Conservation (phyloP, 1,284 basidiomycete species). For the Boletus mariae region DNA sequence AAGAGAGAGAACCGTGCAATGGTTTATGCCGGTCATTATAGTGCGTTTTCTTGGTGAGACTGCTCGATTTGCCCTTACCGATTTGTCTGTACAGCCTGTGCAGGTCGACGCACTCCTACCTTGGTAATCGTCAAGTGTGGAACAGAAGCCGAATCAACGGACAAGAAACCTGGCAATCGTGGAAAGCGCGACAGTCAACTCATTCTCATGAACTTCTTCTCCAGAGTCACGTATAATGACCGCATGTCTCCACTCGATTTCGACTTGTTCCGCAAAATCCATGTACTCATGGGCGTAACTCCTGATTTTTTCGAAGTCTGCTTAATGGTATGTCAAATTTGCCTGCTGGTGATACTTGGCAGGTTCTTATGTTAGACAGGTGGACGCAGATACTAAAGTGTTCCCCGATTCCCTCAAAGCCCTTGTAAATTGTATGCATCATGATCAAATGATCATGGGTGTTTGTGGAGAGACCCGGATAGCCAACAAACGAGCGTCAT, state of each 20-base stretch:
- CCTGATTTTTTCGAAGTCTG: conserved; percentile 98
- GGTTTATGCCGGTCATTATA: conserved; percentile 99
- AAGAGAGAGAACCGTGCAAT: conserved; percentile 94
- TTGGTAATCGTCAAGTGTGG: conserved; percentile 97
- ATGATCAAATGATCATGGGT: conserved; percentile 99
- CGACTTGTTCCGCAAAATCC: conserved; percentile 96
- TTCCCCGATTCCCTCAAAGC: conserved; percentile 83
- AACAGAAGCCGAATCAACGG: conserved; percentile 77
- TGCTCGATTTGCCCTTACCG: neutral
- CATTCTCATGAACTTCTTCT: conserved; percentile 99
- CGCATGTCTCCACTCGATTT: conserved; percentile 98
- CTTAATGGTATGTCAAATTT: conserved; percentile 74
- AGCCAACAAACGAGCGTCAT: conserved; percentile 95
- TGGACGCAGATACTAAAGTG: conserved; percentile 96
- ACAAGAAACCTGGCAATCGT: conserved; percentile 95
- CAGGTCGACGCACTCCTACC: conserved; percentile 90
- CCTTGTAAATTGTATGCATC: conserved; percentile 96
- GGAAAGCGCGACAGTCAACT: conserved; percentile 99
- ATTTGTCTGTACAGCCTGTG: conserved; percentile 48
- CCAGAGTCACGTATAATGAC: conserved; percentile 97
- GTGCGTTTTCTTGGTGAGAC: conserved; percentile 48
- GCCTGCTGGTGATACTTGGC: neutral
- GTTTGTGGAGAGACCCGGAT: conserved; percentile 98
- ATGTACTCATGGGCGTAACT: conserved; percentile 97
- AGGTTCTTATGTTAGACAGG: conserved; percentile 46